phyloP scores from a whole-genome alignment of 2,329 filamentous ascomycete genomes.

The Tolypocladium ophioglossoides region DNA sequence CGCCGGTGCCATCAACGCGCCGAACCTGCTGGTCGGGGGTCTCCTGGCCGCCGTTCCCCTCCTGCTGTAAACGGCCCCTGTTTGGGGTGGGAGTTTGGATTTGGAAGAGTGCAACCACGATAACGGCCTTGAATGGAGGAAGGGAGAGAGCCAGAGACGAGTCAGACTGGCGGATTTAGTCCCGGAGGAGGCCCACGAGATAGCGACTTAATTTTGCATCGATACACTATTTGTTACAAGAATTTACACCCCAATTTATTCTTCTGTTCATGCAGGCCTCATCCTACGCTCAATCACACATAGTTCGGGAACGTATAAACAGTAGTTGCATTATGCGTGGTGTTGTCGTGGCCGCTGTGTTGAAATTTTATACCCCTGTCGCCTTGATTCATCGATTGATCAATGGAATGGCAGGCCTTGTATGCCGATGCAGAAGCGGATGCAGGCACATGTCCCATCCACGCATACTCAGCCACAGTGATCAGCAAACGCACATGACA shows the following conservation, averaged over 20 bases:
- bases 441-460: no score
- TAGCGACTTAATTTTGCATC: not conserved
- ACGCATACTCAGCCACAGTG: not conserved
- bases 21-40: conserved; percentile 10
- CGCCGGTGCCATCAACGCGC: conserved; percentile 9
- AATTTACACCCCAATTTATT: not conserved
- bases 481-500: not conserved
- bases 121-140: not conserved
- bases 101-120: not conserved
- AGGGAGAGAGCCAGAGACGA: no score
- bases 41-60: conserved; percentile 14
- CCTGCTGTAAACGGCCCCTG: conserved; percentile 9
- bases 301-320: no score
- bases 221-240: not conserved
- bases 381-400: no score
- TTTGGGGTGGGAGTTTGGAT: not conserved
- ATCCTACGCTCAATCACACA: no score
- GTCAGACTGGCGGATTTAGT: no score
- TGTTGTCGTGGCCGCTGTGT: no score
- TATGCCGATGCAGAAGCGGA: no score
- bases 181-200: not conserved
- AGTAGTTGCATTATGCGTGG: no score
- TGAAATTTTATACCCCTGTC: no score
- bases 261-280: no score
- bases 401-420: no score